A percentile compares a stretch with the other conserved stretches of the same genome.
Conservation (phyloP, 345 rosid genomes). For the Laguncularia racemosa region DNA sequence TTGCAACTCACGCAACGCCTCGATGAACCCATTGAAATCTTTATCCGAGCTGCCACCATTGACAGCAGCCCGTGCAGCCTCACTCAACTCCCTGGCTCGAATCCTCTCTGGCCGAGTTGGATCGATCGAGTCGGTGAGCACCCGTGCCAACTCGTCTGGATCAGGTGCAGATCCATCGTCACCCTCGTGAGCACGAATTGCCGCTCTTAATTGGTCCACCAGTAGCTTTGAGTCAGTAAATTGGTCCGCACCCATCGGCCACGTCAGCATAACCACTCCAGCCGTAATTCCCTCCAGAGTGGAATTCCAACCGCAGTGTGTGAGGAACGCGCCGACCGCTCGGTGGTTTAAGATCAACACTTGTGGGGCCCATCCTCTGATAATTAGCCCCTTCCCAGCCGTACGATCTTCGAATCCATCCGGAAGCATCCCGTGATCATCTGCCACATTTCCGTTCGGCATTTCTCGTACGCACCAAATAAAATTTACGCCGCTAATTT, state of each 20-base stretch:
- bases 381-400: conserved; percentile 38
- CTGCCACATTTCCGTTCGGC: conserved; percentile 9
- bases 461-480: conserved; percentile 32
- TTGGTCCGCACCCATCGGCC: conserved; percentile 71
- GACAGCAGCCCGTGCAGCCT: conserved; percentile 38
- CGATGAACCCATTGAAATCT: conserved; percentile 38
- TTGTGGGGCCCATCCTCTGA: conserved; percentile 56
- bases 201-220: conserved; percentile 50
- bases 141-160: conserved; percentile 22
- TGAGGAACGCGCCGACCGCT: conserved; percentile 53
- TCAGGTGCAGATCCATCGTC: conserved; percentile 22
- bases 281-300: conserved; percentile 38
- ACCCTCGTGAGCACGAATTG: conserved; percentile 38
- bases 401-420: conserved; percentile 40
- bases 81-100: conserved; percentile 16
- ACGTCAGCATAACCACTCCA: conserved; percentile 49
- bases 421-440: too few relatives aligned
- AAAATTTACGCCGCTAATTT: conserved; percentile 44
- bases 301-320: conserved; percentile 75
- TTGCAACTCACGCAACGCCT: conserved; percentile 7
- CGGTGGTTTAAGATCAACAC: conserved; percentile 30
- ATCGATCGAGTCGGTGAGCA: conserved; percentile 23
- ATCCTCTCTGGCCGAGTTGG: conserved; percentile 16
- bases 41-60: conserved; percentile 37
- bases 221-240: conserved; percentile 31